These are phyloP conservation scores for Cyamopsis tetragonoloba DNA, from an alignment of 306 rosid species.

Conservation along the genomic window DNA sequence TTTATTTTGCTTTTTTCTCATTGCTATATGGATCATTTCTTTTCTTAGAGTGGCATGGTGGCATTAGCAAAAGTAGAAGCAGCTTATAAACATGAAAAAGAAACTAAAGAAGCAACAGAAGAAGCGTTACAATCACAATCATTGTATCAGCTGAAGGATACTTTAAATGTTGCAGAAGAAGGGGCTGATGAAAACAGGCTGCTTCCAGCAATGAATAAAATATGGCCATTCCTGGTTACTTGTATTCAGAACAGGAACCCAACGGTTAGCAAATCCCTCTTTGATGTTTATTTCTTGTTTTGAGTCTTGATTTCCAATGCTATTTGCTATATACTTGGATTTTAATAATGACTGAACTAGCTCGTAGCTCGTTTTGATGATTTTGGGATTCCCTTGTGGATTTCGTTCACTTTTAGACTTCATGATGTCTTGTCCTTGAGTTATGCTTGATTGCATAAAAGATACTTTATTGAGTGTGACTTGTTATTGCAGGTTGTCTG, in stretches of 20 bases:
- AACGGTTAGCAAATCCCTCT: conserved; percentile 52
- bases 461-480: not conserved
- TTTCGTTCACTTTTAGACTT: not conserved
- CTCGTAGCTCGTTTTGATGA: not conserved
- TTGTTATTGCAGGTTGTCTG: conserved; percentile 52
- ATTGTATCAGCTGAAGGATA: conserved; percentile 62
- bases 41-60: conserved; percentile 46
- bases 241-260: conserved; percentile 72
- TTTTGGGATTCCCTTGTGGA: not conserved
- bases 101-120: conserved; percentile 62
- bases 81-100: conserved; percentile 70
- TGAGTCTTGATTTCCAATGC: not conserved
- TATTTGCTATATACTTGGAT: not conserved
- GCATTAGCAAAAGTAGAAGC: conserved; percentile 75
- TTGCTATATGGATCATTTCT: conserved; percentile 20
- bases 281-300: conserved; percentile 9
- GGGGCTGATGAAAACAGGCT: conserved; percentile 79
- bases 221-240: conserved; percentile 83
- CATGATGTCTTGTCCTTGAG: conserved; percentile 1
- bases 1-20: not conserved
- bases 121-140: conserved; percentile 52
- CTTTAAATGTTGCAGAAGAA: conserved; percentile 54
- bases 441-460: not conserved
- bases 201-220: conserved; percentile 95
- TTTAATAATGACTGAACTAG: not conserved